Evolutionary conservation across 2,329 filamentous ascomycete genomes (phyloP).

Genomic region (Colletotrichum melonis): DNA sequence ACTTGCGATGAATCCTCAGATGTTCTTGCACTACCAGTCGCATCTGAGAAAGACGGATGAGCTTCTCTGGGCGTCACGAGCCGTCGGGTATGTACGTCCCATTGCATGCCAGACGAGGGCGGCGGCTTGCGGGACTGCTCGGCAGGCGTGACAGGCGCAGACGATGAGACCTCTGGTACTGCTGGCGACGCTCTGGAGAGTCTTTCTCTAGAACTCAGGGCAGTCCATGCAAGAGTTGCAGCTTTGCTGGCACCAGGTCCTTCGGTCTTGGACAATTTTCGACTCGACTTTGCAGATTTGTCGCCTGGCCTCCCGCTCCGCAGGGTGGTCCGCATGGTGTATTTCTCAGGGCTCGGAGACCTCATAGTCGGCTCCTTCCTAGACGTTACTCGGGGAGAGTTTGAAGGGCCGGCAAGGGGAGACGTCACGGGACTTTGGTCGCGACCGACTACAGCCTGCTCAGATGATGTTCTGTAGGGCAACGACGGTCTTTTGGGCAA

Average conservation of each 20-base stretch:
- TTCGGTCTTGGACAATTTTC: constrained; percentile 54
- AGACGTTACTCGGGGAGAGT: constrained; percentile 47
- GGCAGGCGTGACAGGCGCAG: constrained; percentile 41
- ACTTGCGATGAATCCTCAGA: constrained; percentile 53
- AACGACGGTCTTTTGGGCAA: constrained; percentile 68
- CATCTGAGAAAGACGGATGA: constrained; percentile 42
- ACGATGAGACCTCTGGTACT: constrained; percentile 38
- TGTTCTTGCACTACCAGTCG: constrained; percentile 46
- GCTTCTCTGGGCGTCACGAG: constrained; percentile 55
- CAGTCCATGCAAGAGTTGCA: constrained; percentile 71
- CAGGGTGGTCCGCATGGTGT: constrained; percentile 71
- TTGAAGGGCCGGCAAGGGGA: constrained; percentile 36
- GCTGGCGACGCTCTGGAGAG: constrained; percentile 41
- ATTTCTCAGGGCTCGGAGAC: constrained; percentile 69
- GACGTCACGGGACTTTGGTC: constrained; percentile 37
- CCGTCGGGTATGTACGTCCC: constrained; percentile 67
- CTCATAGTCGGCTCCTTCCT: constrained; percentile 54
- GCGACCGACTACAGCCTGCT: constrained; percentile 54
- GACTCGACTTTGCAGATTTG: constrained; percentile 51
- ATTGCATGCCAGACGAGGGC: constrained; percentile 52
- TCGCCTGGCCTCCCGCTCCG: constrained; percentile 61
- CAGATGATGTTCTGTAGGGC: constrained; percentile 65
- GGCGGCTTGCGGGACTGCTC: constrained; percentile 47
- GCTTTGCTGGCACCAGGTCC: constrained; percentile 71
- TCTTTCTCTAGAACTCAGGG: constrained; percentile 54